A percentile compares a stretch with the other conserved stretches of the same genome.
These are phyloP conservation scores for Ganoderma lucidum DNA, from an alignment of 1,284 basidiomycete species.

Conservation along the genomic window DNA sequence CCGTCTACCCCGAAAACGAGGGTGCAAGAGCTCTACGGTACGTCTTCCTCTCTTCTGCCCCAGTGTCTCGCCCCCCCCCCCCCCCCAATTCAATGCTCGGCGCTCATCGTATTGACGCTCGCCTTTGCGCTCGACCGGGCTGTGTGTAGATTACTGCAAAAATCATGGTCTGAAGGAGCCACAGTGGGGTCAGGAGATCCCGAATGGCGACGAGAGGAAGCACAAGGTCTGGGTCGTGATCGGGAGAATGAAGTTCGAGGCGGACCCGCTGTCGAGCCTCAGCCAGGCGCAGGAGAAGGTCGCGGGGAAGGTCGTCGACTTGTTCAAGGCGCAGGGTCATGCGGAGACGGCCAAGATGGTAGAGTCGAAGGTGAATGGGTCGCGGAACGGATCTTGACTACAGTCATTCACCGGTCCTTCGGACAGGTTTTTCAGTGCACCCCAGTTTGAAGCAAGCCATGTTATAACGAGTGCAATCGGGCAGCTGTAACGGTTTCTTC, in stretches of 20 bases:
- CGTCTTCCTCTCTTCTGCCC: slow-evolving; percentile 7
- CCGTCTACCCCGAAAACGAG: slow-evolving; percentile 35
- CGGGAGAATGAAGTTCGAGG: slow-evolving; percentile 50
- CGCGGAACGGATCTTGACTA: neutral
- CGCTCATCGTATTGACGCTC: neutral
- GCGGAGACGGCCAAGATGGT: neutral
- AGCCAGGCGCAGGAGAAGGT: slow-evolving; percentile 49
- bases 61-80: too few relatives aligned
- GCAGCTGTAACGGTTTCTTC: too few relatives aligned
- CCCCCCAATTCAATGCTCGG: neutral
- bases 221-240: slow-evolving; percentile 54
- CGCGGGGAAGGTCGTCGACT: slow-evolving; percentile 49
- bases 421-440: too few relatives aligned
- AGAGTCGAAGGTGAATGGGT: neutral
- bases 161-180: slow-evolving; percentile 38
- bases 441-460: too few relatives aligned
- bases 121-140: neutral
- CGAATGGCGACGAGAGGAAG: slow-evolving; percentile 31
- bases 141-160: slow-evolving; percentile 44
- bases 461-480: too few relatives aligned
- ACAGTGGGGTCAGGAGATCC: slow-evolving; percentile 42
- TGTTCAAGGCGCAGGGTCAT: slow-evolving; percentile 33
- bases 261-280: slow-evolving; percentile 42
- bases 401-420: too few relatives aligned
- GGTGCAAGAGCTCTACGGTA: slow-evolving; percentile 41